phyloP scores from a whole-genome alignment of 768 basidiomycete genomes.

The Kwoniella dejecticola region DNA sequence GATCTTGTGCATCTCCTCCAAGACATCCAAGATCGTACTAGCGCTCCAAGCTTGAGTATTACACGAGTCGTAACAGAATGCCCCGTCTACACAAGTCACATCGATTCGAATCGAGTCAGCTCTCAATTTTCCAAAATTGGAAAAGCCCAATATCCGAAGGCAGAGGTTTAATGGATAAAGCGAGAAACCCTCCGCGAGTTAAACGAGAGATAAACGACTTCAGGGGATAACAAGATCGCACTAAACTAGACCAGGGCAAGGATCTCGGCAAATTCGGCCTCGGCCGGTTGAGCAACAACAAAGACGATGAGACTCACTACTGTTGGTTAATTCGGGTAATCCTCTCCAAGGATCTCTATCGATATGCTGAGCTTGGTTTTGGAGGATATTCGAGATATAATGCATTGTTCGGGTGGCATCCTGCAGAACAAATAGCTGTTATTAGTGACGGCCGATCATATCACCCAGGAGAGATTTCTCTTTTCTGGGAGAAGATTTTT shows the following conservation, averaged over 20 bases:
- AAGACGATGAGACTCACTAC: slow-evolving; percentile 32
- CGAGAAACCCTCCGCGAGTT: neutral
- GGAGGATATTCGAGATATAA: slow-evolving; percentile 72
- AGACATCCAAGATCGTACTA: slow-evolving; percentile 85
- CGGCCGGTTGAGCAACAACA: slow-evolving; percentile 7
- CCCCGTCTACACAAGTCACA: slow-evolving; percentile 65
- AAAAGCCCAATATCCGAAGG: neutral
- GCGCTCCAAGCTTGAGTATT: slow-evolving; percentile 95
- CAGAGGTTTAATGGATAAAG: neutral
- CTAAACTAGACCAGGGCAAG: neutral
- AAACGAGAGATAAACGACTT: neutral
- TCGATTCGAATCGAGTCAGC: neutral
- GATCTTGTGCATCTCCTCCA: slow-evolving; percentile 68
- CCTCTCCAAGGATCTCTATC: slow-evolving; percentile 85
- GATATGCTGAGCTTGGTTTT: slow-evolving; percentile 72
- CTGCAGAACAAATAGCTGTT: too few relatives aligned
- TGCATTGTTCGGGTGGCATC: slow-evolving; percentile 73
- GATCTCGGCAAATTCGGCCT: slow-evolving; percentile 6
- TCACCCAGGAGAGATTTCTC: too few relatives aligned
- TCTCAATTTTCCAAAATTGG: too few relatives aligned
- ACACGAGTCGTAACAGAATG: slow-evolving; percentile 83
- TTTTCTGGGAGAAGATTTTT: too few relatives aligned
- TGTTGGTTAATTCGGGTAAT: slow-evolving; percentile 69
- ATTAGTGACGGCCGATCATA: too few relatives aligned
- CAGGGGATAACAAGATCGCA: neutral